Evolutionary conservation across 1,284 basidiomycete genomes (phyloP).

Genomic region (Ceratobasidium sp.): DNA sequence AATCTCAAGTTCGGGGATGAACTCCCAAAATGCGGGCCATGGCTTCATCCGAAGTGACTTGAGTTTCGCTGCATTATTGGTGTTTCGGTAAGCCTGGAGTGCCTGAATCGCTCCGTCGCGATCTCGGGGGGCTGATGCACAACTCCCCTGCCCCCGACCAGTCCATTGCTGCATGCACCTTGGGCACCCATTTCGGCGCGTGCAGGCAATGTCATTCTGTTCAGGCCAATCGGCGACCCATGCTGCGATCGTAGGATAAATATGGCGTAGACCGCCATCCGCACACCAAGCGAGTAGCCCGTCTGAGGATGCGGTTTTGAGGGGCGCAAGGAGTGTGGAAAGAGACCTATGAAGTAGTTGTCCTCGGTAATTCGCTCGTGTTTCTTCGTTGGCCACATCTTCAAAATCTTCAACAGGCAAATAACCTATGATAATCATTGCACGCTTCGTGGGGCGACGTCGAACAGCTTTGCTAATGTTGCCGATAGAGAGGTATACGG

Average conservation of each 20-base stretch:
- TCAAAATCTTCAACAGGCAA: constrained; percentile 30
- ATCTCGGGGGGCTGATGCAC: neutral
- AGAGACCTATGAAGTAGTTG: constrained; percentile 6
- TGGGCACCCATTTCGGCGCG: neutral
- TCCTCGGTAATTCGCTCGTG: neutral
- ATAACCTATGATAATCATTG: constrained; percentile 40
- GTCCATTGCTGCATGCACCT: neutral
- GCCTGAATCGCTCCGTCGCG: neutral
- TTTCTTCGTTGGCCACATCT: neutral
- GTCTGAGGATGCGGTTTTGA: neutral
- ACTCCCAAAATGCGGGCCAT: neutral
- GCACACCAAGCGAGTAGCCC: constrained; percentile 15
- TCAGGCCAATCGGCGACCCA: constrained; percentile 8
- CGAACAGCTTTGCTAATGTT: constrained; percentile 40
- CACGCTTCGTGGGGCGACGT: constrained; percentile 10
- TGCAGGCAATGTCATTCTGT: neutral
- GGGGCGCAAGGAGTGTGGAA: neutral
- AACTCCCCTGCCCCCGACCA: neutral
- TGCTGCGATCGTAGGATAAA: neutral
- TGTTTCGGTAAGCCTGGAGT: neutral
- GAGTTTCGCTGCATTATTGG: neutral
- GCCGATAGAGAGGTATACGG: constrained; percentile 27
- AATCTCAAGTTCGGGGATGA: constrained; percentile 40
- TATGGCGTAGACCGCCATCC: constrained; percentile 9
- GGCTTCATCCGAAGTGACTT: neutral